phyloP scores from a whole-genome alignment of 192 early-diverging fungal genomes.

The Coemansia sp. region DNA sequence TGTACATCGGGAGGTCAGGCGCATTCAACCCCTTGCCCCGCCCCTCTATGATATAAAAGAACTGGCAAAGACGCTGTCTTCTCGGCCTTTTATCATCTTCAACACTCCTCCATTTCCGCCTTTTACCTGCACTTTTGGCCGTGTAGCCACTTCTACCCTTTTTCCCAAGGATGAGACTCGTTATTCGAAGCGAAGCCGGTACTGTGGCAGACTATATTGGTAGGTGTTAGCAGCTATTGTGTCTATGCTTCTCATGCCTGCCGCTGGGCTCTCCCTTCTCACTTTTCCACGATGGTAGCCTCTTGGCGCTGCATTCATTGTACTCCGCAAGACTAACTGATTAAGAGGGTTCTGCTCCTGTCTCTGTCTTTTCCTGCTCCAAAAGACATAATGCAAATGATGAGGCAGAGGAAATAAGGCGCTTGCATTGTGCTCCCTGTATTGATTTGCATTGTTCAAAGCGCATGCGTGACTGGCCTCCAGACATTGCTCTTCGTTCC shows the following conservation, averaged over 20 bases:
- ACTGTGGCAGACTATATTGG: constrained; percentile 73
- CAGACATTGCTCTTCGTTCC: neutral
- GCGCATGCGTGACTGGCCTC: neutral
- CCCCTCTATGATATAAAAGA: neutral
- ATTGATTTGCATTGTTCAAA: neutral
- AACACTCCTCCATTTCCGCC: constrained; percentile 12
- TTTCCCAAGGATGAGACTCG: constrained; percentile 63
- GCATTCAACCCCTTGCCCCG: neutral
- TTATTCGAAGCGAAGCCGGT: constrained; percentile 70
- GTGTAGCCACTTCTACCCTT: neutral
- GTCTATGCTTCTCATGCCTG: neutral
- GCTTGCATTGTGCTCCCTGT: neutral
- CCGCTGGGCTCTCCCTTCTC: neutral
- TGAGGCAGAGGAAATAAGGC: neutral
- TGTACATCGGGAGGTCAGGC: constrained; percentile 1
- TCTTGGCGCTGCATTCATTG: neutral
- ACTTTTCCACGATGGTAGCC: neutral
- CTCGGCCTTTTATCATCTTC: neutral
- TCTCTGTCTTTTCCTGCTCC: neutral
- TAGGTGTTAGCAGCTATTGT: constrained; percentile 41
- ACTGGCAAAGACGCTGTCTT: neutral
- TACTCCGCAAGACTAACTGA: neutral
- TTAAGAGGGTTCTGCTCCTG: neutral
- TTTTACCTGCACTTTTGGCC: constrained; percentile 10
- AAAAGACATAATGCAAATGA: neutral